phyloP scores from a whole-genome alignment of 2,329 filamentous ascomycete genomes.

The Hysterium pulicare region DNA sequence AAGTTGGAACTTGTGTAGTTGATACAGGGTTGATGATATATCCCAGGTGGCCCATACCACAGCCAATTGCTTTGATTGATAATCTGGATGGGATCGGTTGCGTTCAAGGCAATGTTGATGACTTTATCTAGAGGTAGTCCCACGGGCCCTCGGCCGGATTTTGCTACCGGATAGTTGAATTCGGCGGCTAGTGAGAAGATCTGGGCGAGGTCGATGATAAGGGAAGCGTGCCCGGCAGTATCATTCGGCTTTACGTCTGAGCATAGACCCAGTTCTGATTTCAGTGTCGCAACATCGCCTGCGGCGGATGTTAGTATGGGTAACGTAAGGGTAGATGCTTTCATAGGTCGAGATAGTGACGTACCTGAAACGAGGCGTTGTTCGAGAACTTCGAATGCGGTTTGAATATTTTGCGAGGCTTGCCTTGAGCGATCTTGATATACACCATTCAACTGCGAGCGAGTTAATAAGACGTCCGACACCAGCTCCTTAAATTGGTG shows the following conservation, averaged over 20 bases:
- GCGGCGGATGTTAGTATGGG: no score
- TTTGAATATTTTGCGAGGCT: background rate
- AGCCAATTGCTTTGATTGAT: constrained; percentile 1
- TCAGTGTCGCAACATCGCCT: no score
- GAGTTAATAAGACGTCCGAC: no score
- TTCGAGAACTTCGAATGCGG: background rate
- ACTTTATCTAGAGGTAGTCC: background rate
- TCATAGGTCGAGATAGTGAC: no score
- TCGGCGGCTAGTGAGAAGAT: constrained; percentile 3
- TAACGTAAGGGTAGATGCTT: no score
- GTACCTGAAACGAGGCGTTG: no score
- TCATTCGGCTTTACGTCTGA: constrained; percentile 2
- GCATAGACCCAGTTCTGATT: constrained; percentile 2
- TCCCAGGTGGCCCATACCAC: constrained; percentile 3
- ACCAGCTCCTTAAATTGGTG: no score
- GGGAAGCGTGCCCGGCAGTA: background rate
- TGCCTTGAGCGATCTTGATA: no score
- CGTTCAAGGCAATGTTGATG: constrained; percentile 2
- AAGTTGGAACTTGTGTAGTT: no score
- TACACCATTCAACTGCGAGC: no score
- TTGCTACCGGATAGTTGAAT: constrained; percentile 3
- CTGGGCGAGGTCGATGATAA: background rate
- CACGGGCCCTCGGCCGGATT: constrained; percentile 1
- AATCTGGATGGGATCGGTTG: constrained; percentile 2
- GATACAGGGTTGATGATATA: no score